Conservation (phyloP, 345 rosid species). For the Anastatica hierochuntica region DNA sequence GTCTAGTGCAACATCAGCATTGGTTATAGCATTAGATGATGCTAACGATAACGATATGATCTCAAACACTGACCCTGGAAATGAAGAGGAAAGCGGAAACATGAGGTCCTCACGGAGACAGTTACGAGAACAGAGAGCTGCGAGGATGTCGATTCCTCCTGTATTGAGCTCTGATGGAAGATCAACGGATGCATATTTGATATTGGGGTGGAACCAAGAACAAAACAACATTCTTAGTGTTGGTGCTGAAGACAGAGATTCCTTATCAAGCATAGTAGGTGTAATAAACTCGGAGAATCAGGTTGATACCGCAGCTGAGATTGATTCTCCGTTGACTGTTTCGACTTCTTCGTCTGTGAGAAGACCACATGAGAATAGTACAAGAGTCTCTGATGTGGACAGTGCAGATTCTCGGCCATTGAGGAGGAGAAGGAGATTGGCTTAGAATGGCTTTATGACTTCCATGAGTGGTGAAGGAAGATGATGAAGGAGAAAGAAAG, state of each 20-base stretch:
- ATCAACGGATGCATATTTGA: conserved; percentile 37
- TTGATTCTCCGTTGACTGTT: conserved; percentile 59
- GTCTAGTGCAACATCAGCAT: conserved; percentile 22
- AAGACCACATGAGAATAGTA: conserved; percentile 35
- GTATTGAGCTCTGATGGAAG: conserved; percentile 42
- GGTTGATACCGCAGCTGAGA: conserved; percentile 72
- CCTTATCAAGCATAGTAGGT: conserved; percentile 65
- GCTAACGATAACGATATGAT: conserved; percentile 31
- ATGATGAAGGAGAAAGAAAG: not conserved
- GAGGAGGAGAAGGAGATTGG: conserved; percentile 45
- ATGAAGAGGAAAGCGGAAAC: conserved; percentile 32
- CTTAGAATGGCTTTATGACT: conserved; percentile 21
- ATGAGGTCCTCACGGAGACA: too few relatives aligned
- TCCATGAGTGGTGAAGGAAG: not conserved
- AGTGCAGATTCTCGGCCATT: conserved; percentile 67
- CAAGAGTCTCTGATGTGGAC: conserved; percentile 57
- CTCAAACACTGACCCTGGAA: conserved; percentile 26
- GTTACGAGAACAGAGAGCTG: conserved; percentile 15
- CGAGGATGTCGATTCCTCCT: conserved; percentile 23
- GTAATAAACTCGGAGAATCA: conserved; percentile 69
- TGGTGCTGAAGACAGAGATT: conserved; percentile 66
- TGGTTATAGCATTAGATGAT: conserved; percentile 7
- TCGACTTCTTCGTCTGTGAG: conserved; percentile 61
- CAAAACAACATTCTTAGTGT: conserved; percentile 26
- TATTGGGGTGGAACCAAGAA: conserved; percentile 48